Conservation (phyloP, 1,284 basidiomycete species). For the Trichosporon sp. region DNA sequence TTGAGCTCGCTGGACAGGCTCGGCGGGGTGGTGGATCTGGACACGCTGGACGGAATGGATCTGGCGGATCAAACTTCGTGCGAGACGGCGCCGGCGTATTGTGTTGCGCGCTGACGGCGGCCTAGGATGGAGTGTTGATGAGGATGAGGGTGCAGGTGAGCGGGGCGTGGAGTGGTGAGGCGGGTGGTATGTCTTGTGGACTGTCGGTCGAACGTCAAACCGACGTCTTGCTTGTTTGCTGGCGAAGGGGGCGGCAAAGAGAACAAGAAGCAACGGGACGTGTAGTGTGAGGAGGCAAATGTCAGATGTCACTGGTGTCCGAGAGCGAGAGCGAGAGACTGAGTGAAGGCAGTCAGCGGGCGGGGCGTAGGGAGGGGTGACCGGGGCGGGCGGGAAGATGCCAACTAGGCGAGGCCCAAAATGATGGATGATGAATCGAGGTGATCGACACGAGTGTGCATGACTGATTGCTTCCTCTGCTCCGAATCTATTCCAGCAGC, state of each 20-base stretch:
- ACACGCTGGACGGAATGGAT: neutral
- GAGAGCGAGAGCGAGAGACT: neutral
- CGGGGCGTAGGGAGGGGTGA: no score
- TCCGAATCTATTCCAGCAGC: neutral
- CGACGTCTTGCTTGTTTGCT: neutral
- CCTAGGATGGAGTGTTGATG: neutral
- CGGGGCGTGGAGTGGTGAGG: neutral
- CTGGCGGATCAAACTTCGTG: neutral
- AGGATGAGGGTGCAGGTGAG: no score
- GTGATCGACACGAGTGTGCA: constrained; percentile 2
- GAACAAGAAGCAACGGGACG: neutral
- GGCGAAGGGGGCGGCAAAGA: no score
- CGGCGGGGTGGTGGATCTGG: no score
- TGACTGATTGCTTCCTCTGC: neutral
- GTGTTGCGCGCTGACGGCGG: neutral
- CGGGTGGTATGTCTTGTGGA: neutral
- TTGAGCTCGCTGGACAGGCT: no score
- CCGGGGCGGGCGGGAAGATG: neutral
- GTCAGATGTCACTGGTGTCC: neutral
- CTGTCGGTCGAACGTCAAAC: neutral
- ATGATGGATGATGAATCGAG: constrained; percentile 1
- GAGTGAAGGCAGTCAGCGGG: neutral
- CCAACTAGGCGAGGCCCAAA: neutral
- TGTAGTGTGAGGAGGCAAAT: neutral
- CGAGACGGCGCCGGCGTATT: neutral